Conservation (phyloP, 768 basidiomycete genomes). For the Termitomyces sp. region DNA sequence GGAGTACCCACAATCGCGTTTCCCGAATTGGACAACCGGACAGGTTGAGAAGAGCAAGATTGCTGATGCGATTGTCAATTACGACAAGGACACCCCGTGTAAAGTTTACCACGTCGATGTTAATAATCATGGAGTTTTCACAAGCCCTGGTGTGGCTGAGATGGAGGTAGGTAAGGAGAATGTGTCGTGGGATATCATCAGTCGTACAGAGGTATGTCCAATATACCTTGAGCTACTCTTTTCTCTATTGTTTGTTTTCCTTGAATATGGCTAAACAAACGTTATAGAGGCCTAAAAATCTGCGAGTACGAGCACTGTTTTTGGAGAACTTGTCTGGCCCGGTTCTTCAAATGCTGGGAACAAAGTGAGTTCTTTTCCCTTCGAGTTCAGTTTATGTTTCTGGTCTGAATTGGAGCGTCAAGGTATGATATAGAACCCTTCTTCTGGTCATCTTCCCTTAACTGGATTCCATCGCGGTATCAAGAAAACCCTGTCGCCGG, state of each 20-base stretch:
- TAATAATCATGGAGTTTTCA: constrained; percentile 29
- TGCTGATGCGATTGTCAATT: constrained; percentile 26
- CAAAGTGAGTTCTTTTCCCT: constrained; percentile 30
- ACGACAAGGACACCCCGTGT: constrained; percentile 20
- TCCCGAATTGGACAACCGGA: constrained; percentile 49
- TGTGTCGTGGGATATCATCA: constrained; percentile 34
- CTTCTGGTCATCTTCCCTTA: constrained; percentile 59
- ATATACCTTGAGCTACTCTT: neutral
- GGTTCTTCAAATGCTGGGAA: constrained; percentile 55
- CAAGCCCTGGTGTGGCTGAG: constrained; percentile 17
- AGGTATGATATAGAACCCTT: constrained; percentile 61
- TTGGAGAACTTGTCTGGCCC: constrained; percentile 46
- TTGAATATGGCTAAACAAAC: neutral
- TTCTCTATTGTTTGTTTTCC: neutral
- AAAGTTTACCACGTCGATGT: constrained; percentile 37
- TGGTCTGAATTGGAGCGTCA: neutral
- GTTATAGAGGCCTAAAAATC: constrained; percentile 24
- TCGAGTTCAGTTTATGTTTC: neutral
- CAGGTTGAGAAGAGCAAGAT: constrained; percentile 40
- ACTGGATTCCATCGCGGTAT: constrained; percentile 65
- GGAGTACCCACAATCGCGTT: constrained; percentile 39
- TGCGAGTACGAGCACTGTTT: constrained; percentile 46
- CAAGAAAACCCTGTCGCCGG: constrained; percentile 38
- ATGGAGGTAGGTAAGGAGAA: constrained; percentile 19
- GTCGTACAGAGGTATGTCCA: constrained; percentile 27